A percentile compares a stretch with the other conserved stretches of the same genome.
These are phyloP conservation scores for Sporothrix euskadiensis DNA, from an alignment of 2,329 filamentous ascomycete genomes.

Conservation along the genomic window DNA sequence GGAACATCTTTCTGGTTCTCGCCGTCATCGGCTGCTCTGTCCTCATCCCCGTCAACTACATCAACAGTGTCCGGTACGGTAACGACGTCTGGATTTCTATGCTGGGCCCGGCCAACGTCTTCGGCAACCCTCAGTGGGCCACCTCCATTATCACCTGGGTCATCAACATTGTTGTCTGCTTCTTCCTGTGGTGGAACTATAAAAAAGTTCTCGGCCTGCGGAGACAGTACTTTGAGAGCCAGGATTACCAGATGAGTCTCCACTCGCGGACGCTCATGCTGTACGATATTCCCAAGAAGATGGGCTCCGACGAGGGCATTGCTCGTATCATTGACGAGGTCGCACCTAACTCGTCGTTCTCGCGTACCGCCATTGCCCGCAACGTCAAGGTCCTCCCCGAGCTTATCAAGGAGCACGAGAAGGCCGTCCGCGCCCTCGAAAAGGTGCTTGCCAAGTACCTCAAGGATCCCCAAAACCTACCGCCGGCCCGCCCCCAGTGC, in stretches of 20 bases:
- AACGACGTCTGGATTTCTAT: constrained; percentile 54
- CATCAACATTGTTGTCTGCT: constrained; percentile 73
- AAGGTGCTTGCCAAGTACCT: constrained; percentile 84
- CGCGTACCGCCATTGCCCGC: constrained; percentile 78
- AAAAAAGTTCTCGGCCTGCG: constrained; percentile 68
- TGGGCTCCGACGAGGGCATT: constrained; percentile 82
- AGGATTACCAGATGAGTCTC: constrained; percentile 84
- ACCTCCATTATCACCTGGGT: constrained; percentile 61
- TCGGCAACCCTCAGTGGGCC: constrained; percentile 56
- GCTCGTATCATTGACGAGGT: constrained; percentile 78
- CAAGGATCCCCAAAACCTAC: constrained; percentile 79
- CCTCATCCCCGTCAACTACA: constrained; percentile 77
- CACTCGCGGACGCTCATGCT: constrained; percentile 75
- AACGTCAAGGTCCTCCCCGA: constrained; percentile 89
- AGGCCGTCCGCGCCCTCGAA: constrained; percentile 79
- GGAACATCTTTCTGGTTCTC: constrained; percentile 80
- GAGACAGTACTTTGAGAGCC: constrained; percentile 76
- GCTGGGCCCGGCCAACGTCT: constrained; percentile 61
- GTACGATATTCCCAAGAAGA: constrained; percentile 78
- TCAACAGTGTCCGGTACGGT: constrained; percentile 46
- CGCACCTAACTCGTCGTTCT: constrained; percentile 74
- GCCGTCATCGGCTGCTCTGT: constrained; percentile 72
- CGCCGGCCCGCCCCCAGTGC: constrained; percentile 74
- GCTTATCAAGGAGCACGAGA: constrained; percentile 80
- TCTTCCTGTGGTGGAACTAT: constrained; percentile 91